Base-by-base conservation (phyloP, 2,329 filamentous ascomycete species). In the Proliferodiscus dingleyae region DNA sequence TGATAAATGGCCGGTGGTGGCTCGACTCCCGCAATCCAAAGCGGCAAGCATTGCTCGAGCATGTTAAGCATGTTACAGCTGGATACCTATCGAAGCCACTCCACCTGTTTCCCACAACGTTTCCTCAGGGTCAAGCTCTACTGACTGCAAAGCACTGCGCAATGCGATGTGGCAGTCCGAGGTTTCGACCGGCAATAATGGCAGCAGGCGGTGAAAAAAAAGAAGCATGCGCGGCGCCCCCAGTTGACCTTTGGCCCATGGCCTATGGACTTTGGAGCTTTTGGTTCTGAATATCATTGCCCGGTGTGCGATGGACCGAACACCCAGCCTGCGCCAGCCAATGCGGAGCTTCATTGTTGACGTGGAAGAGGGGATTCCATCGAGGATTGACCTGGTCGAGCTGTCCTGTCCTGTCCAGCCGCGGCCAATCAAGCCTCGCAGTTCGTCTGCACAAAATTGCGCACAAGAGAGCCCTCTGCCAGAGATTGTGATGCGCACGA, bases 361-460 rank as follows among this genome's bases (percentile, higher is more conserved):
- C 39, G 43, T 50, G 33, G 38, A 15, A 23, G 49, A 44, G 44
- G 45, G 40, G 46, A 37, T 26, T 39, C 37, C 42, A 29, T 36
- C 40, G 19, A 39, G 40, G 44, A 22, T n/a, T 32, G 40, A n/a
- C n/a, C n/a, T n/a, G n/a, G n/a, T n/a, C n/a, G n/a, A n/a, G n/a
- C n/a, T n/a, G 38, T 43, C 46, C 41, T 45, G 34, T 21, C 30
- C 38, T 43, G 41, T 44, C 45, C 45, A 43, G 43, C 45, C 21
- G 33, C 33, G 45, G 47, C 50, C 50, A 50, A 52, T 50, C 45
- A 44, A 41, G 8, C 23, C 13, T 26, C 22, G 3, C 30, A 22
- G 10, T 15, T 10, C 10, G 32, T 16, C 5, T n/a, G 6, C 11
- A 13, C 29, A 28, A 18, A 16, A 15, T 26, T 38, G 22, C 36